Evolutionary conservation across 1,284 basidiomycete genomes (phyloP).

Genomic region (Marasmius fiardii): DNA sequence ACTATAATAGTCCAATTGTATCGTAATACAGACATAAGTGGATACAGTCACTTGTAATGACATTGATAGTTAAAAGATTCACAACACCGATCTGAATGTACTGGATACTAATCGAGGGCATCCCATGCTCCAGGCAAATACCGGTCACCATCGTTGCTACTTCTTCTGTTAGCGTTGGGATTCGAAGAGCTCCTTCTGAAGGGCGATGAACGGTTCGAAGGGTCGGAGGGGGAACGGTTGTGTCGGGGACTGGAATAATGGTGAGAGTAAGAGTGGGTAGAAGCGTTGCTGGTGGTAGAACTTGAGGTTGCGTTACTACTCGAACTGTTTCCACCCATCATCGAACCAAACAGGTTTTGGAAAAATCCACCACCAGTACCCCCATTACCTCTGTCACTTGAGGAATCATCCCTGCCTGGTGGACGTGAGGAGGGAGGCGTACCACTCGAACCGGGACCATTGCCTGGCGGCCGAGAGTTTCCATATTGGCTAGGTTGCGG

Average conservation of each 20-base stretch:
- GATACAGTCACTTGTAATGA: too few species aligned
- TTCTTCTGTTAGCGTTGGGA: background rate
- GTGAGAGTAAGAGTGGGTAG: background rate
- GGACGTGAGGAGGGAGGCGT: background rate
- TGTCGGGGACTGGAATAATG: background rate
- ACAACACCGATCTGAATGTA: too few species aligned
- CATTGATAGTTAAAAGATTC: too few species aligned
- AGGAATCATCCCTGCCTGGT: background rate
- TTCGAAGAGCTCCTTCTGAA: background rate
- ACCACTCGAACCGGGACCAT: slow-evolving; percentile 10
- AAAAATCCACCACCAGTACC: slow-evolving; percentile 1
- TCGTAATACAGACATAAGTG: slow-evolving; percentile 3
- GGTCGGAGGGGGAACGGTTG: background rate
- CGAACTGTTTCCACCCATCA: background rate
- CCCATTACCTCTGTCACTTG: background rate
- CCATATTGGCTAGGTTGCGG: slow-evolving; percentile 44
- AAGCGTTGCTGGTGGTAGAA: background rate
- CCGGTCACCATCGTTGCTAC: background rate
- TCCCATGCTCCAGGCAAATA: slow-evolving; percentile 13
- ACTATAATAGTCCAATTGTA: background rate
- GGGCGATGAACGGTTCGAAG: background rate
- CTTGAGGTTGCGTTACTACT: background rate
- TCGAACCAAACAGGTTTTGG: slow-evolving; percentile 9
- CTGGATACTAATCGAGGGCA: slow-evolving; percentile 9
- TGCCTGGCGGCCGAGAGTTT: slow-evolving; percentile 16